Percentiles rank a stretch among this genome's conserved stretches.
Evolutionary conservation across 2,329 filamentous ascomycete species (phyloP).

Genomic region (Phymatotrichopsis omnivora): DNA sequence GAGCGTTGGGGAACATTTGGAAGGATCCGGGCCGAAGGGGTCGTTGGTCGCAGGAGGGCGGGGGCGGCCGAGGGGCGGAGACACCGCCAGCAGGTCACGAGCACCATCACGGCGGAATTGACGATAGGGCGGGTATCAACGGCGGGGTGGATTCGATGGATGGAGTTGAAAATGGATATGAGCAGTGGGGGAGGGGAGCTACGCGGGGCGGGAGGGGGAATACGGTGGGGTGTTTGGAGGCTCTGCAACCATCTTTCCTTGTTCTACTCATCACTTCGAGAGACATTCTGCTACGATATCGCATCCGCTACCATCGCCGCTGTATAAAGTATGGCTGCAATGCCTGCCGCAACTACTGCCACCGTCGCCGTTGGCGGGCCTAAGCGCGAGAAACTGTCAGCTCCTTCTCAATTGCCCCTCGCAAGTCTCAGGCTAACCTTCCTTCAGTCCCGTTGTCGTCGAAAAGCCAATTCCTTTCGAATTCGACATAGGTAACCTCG

Average conservation of each 20-base stretch:
- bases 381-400: slow-evolving; percentile 22
- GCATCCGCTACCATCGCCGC: neutral
- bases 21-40: slow-evolving; percentile 5
- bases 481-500: slow-evolving; percentile 81
- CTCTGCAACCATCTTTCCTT: slow-evolving; percentile 10
- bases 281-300: neutral
- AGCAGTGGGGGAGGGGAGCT: neutral
- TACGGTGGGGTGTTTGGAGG: neutral
- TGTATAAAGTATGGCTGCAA: no score
- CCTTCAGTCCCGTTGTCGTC: slow-evolving; percentile 39
- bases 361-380: no score
- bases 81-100: slow-evolving; percentile 28
- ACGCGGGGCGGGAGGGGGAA: slow-evolving; percentile 2
- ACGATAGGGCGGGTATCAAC: neutral
- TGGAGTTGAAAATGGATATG: neutral
- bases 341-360: no score
- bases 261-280: neutral
- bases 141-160: neutral
- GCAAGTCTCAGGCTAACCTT: neutral
- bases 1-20: slow-evolving; percentile 4
- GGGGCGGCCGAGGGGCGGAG: slow-evolving; percentile 22
- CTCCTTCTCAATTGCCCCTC: neutral
- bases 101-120: slow-evolving; percentile 23
- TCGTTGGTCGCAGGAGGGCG: slow-evolving; percentile 12
- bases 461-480: slow-evolving; percentile 81